A percentile compares a stretch with the other conserved stretches of the same genome.
Conservation (phyloP, 2,329 filamentous ascomycete species). For the Fusarium concolor region DNA sequence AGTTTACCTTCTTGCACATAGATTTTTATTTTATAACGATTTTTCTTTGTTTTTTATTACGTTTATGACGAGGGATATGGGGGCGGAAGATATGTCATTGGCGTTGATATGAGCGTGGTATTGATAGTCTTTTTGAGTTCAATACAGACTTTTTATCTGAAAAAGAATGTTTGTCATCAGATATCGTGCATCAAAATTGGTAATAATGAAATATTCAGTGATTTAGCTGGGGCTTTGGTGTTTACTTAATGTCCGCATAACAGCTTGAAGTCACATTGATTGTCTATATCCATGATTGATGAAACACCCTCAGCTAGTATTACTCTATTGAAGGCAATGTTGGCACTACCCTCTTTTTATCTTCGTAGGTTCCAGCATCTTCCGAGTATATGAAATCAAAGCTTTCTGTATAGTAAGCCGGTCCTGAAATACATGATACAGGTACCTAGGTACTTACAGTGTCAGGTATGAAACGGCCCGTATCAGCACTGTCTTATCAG, state of each 20-base stretch:
- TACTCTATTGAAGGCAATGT: too few relatives aligned
- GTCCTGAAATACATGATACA: not conserved
- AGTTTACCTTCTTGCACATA: slow-evolving; percentile 19
- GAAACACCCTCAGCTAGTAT: too few relatives aligned
- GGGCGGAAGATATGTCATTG: not conserved
- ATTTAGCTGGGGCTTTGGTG: too few relatives aligned
- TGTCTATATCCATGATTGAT: too few relatives aligned
- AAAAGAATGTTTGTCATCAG: not conserved
- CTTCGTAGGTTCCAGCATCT: not conserved
- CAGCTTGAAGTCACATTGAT: too few relatives aligned
- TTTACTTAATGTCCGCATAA: too few relatives aligned
- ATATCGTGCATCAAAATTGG: not conserved
- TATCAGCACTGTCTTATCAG: slow-evolving; percentile 30
- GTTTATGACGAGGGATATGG: not conserved
- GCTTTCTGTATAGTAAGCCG: not conserved
- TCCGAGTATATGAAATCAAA: not conserved
- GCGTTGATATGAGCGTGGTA: not conserved
- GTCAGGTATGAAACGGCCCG: not conserved
- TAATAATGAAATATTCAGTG: not conserved
- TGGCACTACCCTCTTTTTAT: not conserved
- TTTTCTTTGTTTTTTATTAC: not conserved
- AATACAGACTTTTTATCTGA: not conserved
- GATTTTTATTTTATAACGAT: not conserved
- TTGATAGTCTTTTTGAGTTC: not conserved
- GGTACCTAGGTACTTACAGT: slow-evolving; percentile 23